Evolutionary conservation across 768 basidiomycete genomes (phyloP).

Genomic region (Rhizopogon rudus): DNA sequence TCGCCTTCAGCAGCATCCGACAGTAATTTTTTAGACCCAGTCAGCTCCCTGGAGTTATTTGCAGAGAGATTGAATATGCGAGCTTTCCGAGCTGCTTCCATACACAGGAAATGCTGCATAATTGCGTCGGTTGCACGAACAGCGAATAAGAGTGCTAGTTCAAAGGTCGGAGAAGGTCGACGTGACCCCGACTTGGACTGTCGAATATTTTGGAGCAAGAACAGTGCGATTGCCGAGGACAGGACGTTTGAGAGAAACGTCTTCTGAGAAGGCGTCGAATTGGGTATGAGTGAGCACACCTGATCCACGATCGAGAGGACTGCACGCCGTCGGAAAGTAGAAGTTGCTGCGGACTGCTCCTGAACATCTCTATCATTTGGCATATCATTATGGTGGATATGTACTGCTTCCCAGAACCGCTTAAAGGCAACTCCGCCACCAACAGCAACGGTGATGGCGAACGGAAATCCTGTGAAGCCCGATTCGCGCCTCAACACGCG

Average conservation of each 20-base stretch:
- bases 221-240: constrained; percentile 51
- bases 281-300: constrained; percentile 9
- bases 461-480: constrained; percentile 61
- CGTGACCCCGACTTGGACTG: constrained; percentile 20
- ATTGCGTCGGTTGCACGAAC: constrained; percentile 66
- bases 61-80: not conserved
- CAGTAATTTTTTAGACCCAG: not conserved
- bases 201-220: constrained; percentile 51
- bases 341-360: not conserved
- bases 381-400: not conserved
- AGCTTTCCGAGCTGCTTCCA: constrained; percentile 9
- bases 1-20: constrained; percentile 9
- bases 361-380: not conserved
- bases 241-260: constrained; percentile 56
- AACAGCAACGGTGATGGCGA: constrained; percentile 55
- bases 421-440: constrained; percentile 59
- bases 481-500: constrained; percentile 52
- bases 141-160: constrained; percentile 61
- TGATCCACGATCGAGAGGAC: not conserved
- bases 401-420: constrained; percentile 34
- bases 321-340: not conserved
- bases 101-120: constrained; percentile 46
- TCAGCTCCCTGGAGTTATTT: not conserved
- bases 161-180: constrained; percentile 51
- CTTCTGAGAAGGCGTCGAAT: constrained; percentile 37